Conservation (phyloP, 805 yeast species). For the Zygosaccharomyces gambellarensis region DNA sequence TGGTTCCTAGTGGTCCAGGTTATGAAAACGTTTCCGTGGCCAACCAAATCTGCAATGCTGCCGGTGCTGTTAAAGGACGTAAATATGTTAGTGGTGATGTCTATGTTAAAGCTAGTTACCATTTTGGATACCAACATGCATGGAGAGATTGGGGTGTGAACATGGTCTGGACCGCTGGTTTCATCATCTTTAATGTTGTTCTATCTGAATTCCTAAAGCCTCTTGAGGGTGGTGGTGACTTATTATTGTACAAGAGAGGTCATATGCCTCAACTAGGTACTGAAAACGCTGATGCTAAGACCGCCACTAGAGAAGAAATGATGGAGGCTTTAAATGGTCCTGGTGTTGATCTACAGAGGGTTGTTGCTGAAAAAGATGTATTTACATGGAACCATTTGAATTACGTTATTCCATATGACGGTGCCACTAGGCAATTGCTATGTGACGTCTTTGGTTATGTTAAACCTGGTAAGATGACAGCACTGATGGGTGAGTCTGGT, state of each 20-base stretch:
- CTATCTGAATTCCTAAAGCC: constrained; percentile 38
- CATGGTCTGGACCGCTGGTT: constrained; percentile 42
- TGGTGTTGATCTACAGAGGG: constrained; percentile 30
- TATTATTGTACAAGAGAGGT: constrained; percentile 44
- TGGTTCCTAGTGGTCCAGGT: constrained; percentile 53
- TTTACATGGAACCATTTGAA: constrained; percentile 71
- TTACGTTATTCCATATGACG: constrained; percentile 59
- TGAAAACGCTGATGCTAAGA: constrained; percentile 36
- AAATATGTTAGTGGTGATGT: constrained; percentile 47
- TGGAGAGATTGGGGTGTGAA: constrained; percentile 64
- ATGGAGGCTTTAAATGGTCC: constrained; percentile 35
- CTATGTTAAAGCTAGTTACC: constrained; percentile 39
- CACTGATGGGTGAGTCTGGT: constrained; percentile 83
- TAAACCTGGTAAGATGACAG: constrained; percentile 76
- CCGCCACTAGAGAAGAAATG: constrained; percentile 39
- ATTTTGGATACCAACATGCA: constrained; percentile 42
- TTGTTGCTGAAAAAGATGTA: constrained; percentile 43
- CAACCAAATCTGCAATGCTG: constrained; percentile 47
- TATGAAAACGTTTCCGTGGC: constrained; percentile 40
- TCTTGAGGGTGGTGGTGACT: constrained; percentile 38
- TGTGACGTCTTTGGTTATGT: constrained; percentile 64
- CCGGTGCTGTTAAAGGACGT: constrained; percentile 47
- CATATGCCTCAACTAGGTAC: constrained; percentile 35
- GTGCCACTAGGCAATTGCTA: constrained; percentile 52
- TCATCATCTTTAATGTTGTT: constrained; percentile 34